A percentile compares a stretch with the other conserved stretches of the same genome.
Conservation (phyloP, 495 filamentous ascomycete genomes). For the Neurospora terricola region DNA sequence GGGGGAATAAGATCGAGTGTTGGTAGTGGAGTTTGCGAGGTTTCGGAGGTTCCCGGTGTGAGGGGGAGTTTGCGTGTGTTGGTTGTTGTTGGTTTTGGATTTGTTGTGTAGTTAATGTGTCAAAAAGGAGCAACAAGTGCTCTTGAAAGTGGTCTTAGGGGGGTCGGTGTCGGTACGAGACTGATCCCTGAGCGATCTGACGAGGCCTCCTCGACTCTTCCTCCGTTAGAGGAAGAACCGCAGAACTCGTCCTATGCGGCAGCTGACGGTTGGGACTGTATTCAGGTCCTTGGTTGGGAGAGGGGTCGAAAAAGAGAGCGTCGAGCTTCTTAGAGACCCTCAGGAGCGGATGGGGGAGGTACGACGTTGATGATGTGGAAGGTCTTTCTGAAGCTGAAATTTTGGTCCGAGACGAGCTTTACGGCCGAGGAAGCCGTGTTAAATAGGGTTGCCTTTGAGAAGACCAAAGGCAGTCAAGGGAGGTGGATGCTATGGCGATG, state of each 20-base stretch:
- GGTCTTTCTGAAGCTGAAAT: conserved; percentile 53
- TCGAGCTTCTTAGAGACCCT: conserved; percentile 36
- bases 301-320: conserved; percentile 42
- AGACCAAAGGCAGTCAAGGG: conserved; percentile 51
- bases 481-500: background rate
- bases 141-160: conserved; percentile 53
- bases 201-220: conserved; percentile 89
- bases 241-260: conserved; percentile 96
- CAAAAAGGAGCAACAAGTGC: conserved; percentile 5
- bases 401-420: conserved; percentile 60
- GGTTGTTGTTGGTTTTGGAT: background rate
- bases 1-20: conserved; percentile 3
- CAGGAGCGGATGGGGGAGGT: conserved; percentile 40
- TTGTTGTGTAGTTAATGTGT: background rate
- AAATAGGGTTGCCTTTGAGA: conserved; percentile 52
- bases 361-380: conserved; percentile 58
- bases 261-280: conserved; percentile 63
- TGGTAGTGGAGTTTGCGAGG: conserved; percentile 1
- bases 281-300: conserved; percentile 42
- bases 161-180: conserved; percentile 69
- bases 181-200: conserved; percentile 74
- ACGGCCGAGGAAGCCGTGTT: conserved; percentile 68
- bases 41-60: background rate
- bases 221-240: conserved; percentile 93
- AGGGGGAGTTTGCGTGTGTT: background rate